phyloP scores from a whole-genome alignment of 2,329 filamentous ascomycete species.

The Monilinia fructicola region DNA sequence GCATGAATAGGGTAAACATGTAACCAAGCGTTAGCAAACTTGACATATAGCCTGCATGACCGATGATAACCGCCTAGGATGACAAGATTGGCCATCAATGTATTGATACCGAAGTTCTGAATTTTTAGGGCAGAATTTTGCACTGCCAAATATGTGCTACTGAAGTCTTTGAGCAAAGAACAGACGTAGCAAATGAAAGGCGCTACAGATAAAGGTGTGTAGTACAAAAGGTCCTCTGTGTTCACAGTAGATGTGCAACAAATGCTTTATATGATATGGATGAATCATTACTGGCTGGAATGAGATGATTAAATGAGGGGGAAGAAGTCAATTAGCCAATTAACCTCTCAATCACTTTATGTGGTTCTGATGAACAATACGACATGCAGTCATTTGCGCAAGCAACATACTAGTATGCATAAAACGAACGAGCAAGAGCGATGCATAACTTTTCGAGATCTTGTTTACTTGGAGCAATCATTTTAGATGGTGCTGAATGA shows the following conservation, averaged over 20 bases:
- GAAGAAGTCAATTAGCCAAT: background rate
- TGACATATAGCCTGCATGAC: background rate
- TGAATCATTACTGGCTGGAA: background rate
- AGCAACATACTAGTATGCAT: background rate
- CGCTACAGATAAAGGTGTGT: background rate
- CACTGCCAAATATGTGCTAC: too few species aligned
- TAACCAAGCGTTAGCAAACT: background rate
- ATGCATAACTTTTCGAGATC: too few species aligned
- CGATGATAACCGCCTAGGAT: background rate
- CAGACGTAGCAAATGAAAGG: too few species aligned
- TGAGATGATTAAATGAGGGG: background rate
- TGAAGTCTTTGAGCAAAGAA: background rate
- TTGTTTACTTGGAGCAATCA: too few species aligned
- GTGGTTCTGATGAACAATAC: background rate
- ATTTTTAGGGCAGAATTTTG: background rate
- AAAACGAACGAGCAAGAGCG: background rate
- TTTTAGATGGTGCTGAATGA: too few species aligned
- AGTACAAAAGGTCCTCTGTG: background rate
- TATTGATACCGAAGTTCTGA: too few species aligned
- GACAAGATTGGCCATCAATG: too few species aligned
- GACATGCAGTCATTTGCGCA: background rate
- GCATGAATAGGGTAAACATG: background rate
- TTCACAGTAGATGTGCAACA: background rate
- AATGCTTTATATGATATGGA: background rate
- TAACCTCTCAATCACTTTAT: background rate